phyloP scores from a whole-genome alignment of 2,329 filamentous ascomycete species.

The Neocucurbitaria cava region DNA sequence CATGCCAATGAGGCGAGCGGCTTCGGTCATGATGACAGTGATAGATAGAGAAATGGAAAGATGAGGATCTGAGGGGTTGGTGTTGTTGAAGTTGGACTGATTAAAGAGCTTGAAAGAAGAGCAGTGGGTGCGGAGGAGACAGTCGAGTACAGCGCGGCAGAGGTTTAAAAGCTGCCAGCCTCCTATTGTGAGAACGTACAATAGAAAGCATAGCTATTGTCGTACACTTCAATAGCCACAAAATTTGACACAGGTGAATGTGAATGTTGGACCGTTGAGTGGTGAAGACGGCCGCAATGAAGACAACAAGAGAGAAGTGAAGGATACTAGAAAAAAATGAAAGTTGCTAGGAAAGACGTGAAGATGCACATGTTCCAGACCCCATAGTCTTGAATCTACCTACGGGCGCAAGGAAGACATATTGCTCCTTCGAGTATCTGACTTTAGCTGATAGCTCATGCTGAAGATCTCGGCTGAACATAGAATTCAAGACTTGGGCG shows the following conservation, averaged over 20 bases:
- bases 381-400: not conserved
- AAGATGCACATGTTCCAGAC: not conserved
- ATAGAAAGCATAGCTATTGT: slow-evolving; percentile 11
- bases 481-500: not conserved
- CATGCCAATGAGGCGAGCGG: slow-evolving; percentile 28
- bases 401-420: not conserved
- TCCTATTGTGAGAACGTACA: slow-evolving; percentile 4
- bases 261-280: slow-evolving; percentile 8
- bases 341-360: not conserved
- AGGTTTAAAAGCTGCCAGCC: not conserved
- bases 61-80: not conserved
- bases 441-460: too few species aligned
- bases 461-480: too few species aligned
- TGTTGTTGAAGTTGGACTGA: not conserved
- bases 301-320: not conserved
- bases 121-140: not conserved
- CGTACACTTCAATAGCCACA: slow-evolving; percentile 6
- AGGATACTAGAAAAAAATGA: too few species aligned
- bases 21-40: slow-evolving; percentile 29
- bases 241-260: slow-evolving; percentile 17
- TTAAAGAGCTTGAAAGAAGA: not conserved
- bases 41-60: not conserved
- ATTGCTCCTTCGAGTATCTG: not conserved
- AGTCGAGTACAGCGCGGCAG: not conserved
- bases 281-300: slow-evolving; percentile 6